A percentile compares a stretch with the other conserved stretches of the same genome.
Evolutionary conservation across 352 stramenopile species (phyloP).

Genomic region (Peronospora belbahrii): DNA sequence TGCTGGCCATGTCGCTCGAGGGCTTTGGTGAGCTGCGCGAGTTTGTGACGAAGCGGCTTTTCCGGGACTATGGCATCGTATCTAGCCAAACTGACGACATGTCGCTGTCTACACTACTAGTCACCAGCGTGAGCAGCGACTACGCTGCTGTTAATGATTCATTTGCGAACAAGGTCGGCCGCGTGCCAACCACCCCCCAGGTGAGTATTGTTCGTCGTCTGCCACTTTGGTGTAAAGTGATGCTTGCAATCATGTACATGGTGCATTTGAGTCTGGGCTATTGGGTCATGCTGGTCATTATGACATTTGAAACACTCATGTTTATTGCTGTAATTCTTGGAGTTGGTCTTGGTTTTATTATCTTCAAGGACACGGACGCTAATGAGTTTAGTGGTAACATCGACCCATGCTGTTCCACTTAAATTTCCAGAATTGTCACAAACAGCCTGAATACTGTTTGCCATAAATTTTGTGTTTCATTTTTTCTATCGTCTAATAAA

Average conservation of each 20-base stretch:
- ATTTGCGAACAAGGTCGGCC: conserved; percentile 21
- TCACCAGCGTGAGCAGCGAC: conserved; percentile 8
- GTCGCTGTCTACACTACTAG: conserved; percentile 33
- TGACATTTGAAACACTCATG: conserved; percentile 80
- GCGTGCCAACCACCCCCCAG: conserved; percentile 15
- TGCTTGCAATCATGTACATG: conserved; percentile 70
- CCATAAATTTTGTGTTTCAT: too few species aligned
- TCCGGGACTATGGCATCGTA: conserved; percentile 44
- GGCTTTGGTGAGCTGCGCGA: conserved; percentile 53
- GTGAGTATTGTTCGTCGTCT: conserved; percentile 50
- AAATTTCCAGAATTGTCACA: conserved; percentile 9
- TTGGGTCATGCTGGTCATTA: conserved; percentile 81
- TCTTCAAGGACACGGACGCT: conserved; percentile 80
- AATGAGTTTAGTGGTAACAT: conserved; percentile 61
- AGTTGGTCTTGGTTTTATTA: conserved; percentile 57
- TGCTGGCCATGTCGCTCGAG: conserved; percentile 62
- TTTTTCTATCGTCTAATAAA: too few species aligned
- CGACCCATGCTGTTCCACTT: conserved; percentile 76
- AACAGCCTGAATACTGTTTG: too few species aligned
- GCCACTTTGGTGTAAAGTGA: conserved; percentile 45
- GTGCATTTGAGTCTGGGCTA: conserved; percentile 66
- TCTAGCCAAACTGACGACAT: conserved; percentile 54
- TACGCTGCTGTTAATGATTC: too few species aligned
- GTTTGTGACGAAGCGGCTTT: conserved; percentile 35
- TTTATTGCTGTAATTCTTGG: conserved; percentile 72